Evolutionary conservation across 176 grass and related monocot genomes (phyloP).

Genomic region (Otatea glauca): DNA sequence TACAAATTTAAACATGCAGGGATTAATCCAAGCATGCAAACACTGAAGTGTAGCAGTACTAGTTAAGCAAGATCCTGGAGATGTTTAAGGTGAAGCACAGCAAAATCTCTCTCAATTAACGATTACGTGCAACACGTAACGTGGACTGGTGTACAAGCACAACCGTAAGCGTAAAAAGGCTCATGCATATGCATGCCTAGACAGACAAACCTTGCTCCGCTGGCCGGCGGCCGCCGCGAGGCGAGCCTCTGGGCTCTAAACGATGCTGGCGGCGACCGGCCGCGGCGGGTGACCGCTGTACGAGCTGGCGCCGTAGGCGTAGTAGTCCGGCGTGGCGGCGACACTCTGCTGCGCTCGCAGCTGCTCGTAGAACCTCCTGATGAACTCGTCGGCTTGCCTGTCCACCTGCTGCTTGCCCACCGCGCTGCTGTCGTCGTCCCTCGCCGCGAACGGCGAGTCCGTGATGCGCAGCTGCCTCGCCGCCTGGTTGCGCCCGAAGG

Average conservation of each 20-base stretch:
- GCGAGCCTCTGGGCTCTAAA: not conserved
- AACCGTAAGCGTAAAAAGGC: constrained; percentile 4
- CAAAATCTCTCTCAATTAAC: not conserved
- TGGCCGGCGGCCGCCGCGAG: constrained; percentile 4
- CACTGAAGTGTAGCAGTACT: not conserved
- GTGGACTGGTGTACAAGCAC: constrained; percentile 6
- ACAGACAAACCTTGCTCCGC: not conserved
- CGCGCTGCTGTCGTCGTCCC: not conserved
- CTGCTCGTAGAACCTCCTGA: constrained; percentile 77
- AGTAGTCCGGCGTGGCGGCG: constrained; percentile 60
- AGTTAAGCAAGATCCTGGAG: not conserved
- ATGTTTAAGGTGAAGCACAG: not conserved
- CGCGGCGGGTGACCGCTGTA: constrained; percentile 5
- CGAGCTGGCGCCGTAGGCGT: constrained; percentile 33
- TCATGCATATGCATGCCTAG: constrained; percentile 13
- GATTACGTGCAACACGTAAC: not conserved
- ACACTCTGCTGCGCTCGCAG: constrained; percentile 66
- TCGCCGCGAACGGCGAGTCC: constrained; percentile 50
- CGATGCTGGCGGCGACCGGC: constrained; percentile 13
- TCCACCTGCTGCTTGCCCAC: constrained; percentile 55
- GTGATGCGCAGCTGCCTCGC: constrained; percentile 46
- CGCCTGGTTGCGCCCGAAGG: constrained; percentile 49
- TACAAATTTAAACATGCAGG: not conserved
- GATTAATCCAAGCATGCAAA: not conserved
- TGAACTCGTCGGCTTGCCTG: constrained; percentile 69